Evolutionary conservation across 345 rosid species (phyloP).

Genomic region (Punica granatum): DNA sequence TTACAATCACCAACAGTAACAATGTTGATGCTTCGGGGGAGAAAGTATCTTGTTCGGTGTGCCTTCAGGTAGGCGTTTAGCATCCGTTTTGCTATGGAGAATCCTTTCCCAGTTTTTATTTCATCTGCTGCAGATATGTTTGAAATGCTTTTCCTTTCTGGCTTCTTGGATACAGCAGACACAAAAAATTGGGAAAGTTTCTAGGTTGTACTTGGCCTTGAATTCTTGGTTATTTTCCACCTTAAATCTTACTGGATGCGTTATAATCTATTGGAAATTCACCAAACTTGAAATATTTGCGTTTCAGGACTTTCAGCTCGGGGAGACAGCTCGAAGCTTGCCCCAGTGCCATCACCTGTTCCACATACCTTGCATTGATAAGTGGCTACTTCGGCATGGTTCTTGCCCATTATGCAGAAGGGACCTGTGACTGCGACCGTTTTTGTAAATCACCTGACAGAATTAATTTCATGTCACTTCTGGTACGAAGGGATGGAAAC

Average conservation of each 20-base stretch:
- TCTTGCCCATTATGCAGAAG: constrained; percentile 97
- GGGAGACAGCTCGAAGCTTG: constrained; percentile 85
- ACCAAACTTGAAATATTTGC: neutral
- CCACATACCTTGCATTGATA: constrained; percentile 94
- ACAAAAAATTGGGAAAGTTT: neutral
- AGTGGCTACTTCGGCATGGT: constrained; percentile 81
- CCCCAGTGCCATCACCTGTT: constrained; percentile 97
- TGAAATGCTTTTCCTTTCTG: neutral
- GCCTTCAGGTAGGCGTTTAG: constrained; percentile 72
- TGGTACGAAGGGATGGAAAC: neutral
- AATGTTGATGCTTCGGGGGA: constrained; percentile 67
- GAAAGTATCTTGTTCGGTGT: constrained; percentile 77
- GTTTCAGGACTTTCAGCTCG: constrained; percentile 84
- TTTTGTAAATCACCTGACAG: neutral
- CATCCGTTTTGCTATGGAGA: neutral
- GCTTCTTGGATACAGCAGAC: neutral
- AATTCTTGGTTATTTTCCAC: neutral
- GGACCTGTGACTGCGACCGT: constrained; percentile 40
- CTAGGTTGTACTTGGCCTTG: neutral
- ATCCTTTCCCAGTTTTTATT: neutral
- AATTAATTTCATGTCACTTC: neutral
- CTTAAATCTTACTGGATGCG: neutral
- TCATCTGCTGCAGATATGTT: neutral
- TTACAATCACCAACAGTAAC: constrained; percentile 59
- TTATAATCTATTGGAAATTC: neutral